Evolutionary conservation across 176 grass and related monocot species (phyloP).

Genomic region (Musa acuminata): DNA sequence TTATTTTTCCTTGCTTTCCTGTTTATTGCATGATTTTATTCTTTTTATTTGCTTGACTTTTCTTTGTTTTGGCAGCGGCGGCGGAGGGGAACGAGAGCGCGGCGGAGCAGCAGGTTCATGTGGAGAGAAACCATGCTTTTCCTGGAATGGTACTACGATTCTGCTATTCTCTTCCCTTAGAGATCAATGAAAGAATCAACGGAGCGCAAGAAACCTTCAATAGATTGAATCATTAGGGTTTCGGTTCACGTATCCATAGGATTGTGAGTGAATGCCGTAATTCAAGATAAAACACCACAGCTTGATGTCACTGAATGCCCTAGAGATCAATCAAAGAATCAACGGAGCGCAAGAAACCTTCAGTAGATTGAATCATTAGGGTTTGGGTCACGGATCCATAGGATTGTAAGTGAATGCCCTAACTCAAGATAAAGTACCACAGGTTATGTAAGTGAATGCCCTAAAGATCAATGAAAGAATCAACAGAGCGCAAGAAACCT

Average conservation of each 20-base stretch:
- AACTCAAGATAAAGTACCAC: too few relatives aligned
- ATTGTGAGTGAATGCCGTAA: too few relatives aligned
- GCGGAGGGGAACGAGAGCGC: conserved; percentile 1
- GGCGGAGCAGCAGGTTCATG: conserved; percentile 1
- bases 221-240: background rate
- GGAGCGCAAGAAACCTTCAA: background rate
- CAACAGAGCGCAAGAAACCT: background rate
- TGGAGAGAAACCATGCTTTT: conserved; percentile 36
- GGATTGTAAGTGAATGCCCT: too few relatives aligned
- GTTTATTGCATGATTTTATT: background rate
- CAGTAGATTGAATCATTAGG: background rate
- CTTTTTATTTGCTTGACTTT: background rate
- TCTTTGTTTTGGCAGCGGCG: background rate
- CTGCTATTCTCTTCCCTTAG: background rate
- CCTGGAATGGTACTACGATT: conserved; percentile 12
- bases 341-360: background rate
- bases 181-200: background rate
- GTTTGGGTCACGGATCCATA: background rate
- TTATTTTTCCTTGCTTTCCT: too few relatives aligned
- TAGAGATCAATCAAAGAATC: background rate
- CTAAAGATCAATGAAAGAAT: background rate
- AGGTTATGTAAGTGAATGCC: background rate
- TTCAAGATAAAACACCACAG: too few relatives aligned
- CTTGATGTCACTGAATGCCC: background rate
- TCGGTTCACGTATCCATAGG: background rate